Evolutionary conservation across 805 yeast genomes (phyloP).

Genomic region (Ogataea thermomethanolica): DNA sequence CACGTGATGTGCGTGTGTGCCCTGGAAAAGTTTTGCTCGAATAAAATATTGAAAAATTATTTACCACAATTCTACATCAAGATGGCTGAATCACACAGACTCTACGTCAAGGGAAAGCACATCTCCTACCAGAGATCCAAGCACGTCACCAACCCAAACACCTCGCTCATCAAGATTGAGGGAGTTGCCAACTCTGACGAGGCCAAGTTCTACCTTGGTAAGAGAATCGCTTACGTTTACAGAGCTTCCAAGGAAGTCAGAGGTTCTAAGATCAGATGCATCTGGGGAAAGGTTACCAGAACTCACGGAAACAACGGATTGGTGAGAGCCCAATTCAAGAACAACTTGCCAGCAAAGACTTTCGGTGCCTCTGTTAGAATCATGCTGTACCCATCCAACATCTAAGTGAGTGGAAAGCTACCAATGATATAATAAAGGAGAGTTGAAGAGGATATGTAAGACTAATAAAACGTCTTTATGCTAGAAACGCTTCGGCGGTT

Average conservation of each 20-base stretch:
- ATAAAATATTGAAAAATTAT: conserved; percentile 12
- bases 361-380: conserved; percentile 99
- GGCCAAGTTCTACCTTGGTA: conserved; percentile 99
- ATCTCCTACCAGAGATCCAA: conserved; percentile 99
- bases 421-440: not conserved
- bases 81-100: conserved; percentile 98
- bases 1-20: conserved; percentile 7
- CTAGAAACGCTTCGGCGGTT: no score
- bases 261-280: conserved; percentile 98
- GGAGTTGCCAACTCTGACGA: conserved; percentile 90
- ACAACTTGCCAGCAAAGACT: conserved; percentile 99
- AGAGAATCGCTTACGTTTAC: conserved; percentile 99
- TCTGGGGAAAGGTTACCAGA: conserved; percentile 99
- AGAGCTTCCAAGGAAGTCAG: conserved; percentile 96
- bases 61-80: conserved; percentile 26
- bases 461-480: conserved; percentile 5
- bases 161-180: conserved; percentile 94
- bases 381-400: conserved; percentile 99
- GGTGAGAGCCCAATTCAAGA: conserved; percentile 98
- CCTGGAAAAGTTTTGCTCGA: conserved; percentile 7
- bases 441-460: conserved; percentile 8
- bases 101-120: conserved; percentile 99
- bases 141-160: conserved; percentile 96
- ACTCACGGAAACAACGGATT: conserved; percentile 98
- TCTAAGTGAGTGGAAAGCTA: conserved; percentile 50